phyloP scores from a whole-genome alignment of 345 rosid species.

The Salix brachista region DNA sequence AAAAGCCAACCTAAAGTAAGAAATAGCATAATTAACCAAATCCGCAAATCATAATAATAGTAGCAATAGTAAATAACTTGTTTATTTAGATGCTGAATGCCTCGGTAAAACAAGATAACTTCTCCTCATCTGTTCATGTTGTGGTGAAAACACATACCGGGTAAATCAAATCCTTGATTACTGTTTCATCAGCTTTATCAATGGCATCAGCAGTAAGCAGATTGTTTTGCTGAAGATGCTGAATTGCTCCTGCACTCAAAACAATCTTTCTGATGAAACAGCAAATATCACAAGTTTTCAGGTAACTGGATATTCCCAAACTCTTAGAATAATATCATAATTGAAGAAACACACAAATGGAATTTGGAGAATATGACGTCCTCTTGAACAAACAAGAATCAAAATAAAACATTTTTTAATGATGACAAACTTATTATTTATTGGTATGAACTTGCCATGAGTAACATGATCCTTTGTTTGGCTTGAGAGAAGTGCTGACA shows the following conservation, averaged over 20 bases:
- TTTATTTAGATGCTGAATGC: not conserved
- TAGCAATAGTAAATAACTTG: not conserved
- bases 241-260: slow-evolving; percentile 65
- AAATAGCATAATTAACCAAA: not conserved
- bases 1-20: slow-evolving; percentile 74
- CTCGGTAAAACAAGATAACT: not conserved
- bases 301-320: not conserved
- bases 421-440: not conserved
- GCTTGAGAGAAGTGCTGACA: slow-evolving; percentile 66
- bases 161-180: slow-evolving; percentile 73
- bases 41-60: not conserved
- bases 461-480: slow-evolving; percentile 73
- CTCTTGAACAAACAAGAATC: not conserved
- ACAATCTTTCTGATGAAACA: slow-evolving; percentile 4
- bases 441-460: slow-evolving; percentile 41
- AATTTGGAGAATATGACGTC: not conserved
- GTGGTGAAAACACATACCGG: slow-evolving; percentile 44
- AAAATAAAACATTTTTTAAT: too few relatives aligned
- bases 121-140: slow-evolving; percentile 9
- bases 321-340: not conserved
- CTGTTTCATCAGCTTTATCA: slow-evolving; percentile 72
- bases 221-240: slow-evolving; percentile 62
- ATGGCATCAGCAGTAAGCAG: slow-evolving; percentile 80
- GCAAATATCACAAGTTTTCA: not conserved
- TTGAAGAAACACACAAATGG: not conserved